Evolutionary conservation across 176 grass and related monocot species (phyloP), one percentile per base, ranked within the genome.

Genomic region (Rhynchospora breviuscula): DNA sequence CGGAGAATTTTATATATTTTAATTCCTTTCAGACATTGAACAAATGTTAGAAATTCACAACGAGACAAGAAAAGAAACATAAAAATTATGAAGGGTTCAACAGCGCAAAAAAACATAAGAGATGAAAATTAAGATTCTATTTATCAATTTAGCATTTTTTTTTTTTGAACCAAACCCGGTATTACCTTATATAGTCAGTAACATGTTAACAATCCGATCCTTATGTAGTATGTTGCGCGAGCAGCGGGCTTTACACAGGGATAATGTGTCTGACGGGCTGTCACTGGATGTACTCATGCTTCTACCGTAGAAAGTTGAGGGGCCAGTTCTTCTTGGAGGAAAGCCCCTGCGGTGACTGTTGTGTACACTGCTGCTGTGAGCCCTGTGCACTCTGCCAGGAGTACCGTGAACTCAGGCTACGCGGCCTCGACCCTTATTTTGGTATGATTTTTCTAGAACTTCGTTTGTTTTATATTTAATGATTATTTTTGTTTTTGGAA

Each of bases 261-360:
- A 44, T 94, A 64, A 53, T 84, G 79, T 64, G 71, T 21, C 75
- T 94, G 64, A 89, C 89, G 0, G 71, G 89, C 0, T 94, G 89
- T 84, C 85, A 94, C 10, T 94, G 89, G 64, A 8, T 94, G 63
- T 94, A 84, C 87, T 91, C 92, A 59, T 94, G 92, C 87, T 91
- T 91, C 87, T 94, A 94, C 87, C 89, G 92, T 77, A 56, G 82
- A 65, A 94, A 91, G 83, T 79, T 94, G 82, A 83, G 92, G 43
- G 79, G 89, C 0, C 85, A 91, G 43, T 94, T 89, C 83, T 86
- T 86, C 10, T 84, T 94, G 1, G 65, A 22, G 52, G 89, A 89
- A 80, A 73, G 54, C 52, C 89, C 89, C 65, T 94, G 92, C 60
- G 67, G 81, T 31, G 92, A 94, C 84, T 94, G 89, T 84, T 88